Percentiles rank a stretch among this genome's conserved stretches.
Conservation (phyloP, 352 stramenopile species). For the Phytopythium helicoides region DNA sequence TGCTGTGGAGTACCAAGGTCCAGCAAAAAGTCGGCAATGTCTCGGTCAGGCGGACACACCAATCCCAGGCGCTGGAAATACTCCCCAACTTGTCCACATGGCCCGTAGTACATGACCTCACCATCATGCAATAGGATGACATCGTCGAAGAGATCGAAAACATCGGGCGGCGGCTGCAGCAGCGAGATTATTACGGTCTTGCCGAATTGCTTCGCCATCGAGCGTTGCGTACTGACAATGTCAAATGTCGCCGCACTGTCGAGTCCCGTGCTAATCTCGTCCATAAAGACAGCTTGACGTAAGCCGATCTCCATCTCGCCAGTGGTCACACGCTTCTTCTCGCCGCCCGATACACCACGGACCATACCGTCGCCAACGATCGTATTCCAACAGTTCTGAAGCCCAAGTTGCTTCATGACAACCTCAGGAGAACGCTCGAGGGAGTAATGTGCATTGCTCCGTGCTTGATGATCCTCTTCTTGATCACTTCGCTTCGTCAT, state of each 20-base stretch:
- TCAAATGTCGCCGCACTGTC: conserved; percentile 49
- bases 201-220: conserved; percentile 26
- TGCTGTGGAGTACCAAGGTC: conserved; percentile 28
- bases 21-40: conserved; percentile 32
- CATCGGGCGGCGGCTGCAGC: conserved; percentile 81
- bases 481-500: too few relatives aligned
- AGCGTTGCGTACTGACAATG: conserved; percentile 65
- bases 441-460: conserved; percentile 37
- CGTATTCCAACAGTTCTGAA: conserved; percentile 31
- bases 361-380: conserved; percentile 34
- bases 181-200: conserved; percentile 47
- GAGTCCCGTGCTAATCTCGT: conserved; percentile 44
- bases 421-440: conserved; percentile 33
- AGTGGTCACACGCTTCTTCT: conserved; percentile 85
- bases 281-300: conserved; percentile 54
- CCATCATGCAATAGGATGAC: conserved; percentile 63
- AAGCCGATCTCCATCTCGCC: conserved; percentile 75
- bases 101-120: conserved; percentile 24
- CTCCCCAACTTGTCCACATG: conserved; percentile 37
- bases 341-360: conserved; percentile 65
- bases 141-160: conserved; percentile 79
- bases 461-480: too few relatives aligned
- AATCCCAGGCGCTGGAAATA: conserved; percentile 73
- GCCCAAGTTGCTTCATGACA: conserved; percentile 26
- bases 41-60: conserved; percentile 17